A percentile compares a stretch with the other conserved stretches of the same genome.
These are phyloP conservation scores for Biancaea sappan DNA, from an alignment of 306 rosid genomes.

Conservation along the genomic window DNA sequence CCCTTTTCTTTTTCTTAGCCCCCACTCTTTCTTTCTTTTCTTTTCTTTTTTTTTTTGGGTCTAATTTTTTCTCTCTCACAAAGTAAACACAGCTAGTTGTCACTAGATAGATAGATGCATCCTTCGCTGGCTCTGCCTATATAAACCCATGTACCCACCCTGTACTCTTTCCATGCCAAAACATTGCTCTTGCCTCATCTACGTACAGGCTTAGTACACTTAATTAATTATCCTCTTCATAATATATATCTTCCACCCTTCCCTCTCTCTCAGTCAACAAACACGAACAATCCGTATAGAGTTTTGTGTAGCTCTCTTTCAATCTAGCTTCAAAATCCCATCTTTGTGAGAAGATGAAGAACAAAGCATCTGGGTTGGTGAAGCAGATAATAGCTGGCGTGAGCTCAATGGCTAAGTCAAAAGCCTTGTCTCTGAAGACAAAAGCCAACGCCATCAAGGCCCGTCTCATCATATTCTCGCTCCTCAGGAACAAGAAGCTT, in stretches of 20 bases:
- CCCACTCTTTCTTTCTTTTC: slow-evolving; percentile 35
- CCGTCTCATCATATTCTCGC: slow-evolving; percentile 71
- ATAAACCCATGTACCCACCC: slow-evolving; percentile 39
- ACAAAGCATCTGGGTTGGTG: slow-evolving; percentile 58
- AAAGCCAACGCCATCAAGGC: slow-evolving; percentile 66
- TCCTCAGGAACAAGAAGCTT: slow-evolving; percentile 72
- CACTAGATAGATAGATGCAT: slow-evolving; percentile 1
- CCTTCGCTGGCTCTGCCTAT: slow-evolving; percentile 11
- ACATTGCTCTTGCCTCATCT: slow-evolving; percentile 2
- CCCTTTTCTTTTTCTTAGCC: slow-evolving; percentile 43
- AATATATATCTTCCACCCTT: background rate
- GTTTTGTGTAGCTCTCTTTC: background rate
- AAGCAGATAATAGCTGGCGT: slow-evolving; percentile 59
- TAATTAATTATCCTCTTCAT: slow-evolving; percentile 25
- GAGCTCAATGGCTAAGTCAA: slow-evolving; percentile 67
- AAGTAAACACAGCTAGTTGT: slow-evolving; percentile 20
- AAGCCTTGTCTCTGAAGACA: slow-evolving; percentile 61
- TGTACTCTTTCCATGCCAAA: slow-evolving; percentile 51
- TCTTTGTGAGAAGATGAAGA: slow-evolving; percentile 56
- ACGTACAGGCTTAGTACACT: slow-evolving; percentile 26
- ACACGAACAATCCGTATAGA: slow-evolving; percentile 8
- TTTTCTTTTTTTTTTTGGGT: no score
- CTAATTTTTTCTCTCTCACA: slow-evolving; percentile 12
- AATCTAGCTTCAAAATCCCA: background rate
- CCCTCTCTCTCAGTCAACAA: background rate